These are phyloP conservation scores for Eragrostis nindensis DNA, from an alignment of 176 grass and related monocot genomes.

Conservation along the genomic window DNA sequence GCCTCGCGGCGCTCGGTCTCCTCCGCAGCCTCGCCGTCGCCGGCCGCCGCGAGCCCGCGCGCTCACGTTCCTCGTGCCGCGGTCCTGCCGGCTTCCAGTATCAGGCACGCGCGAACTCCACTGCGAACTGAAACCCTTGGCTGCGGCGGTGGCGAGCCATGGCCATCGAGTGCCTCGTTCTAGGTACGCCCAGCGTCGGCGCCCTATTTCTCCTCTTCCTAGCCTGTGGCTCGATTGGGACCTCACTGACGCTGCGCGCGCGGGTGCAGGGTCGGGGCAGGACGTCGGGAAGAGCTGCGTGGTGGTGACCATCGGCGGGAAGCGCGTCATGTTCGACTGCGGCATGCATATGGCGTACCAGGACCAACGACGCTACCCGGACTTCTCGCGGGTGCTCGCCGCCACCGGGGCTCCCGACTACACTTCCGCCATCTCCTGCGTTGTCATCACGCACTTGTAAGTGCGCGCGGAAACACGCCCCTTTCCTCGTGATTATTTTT, in stretches of 20 bases:
- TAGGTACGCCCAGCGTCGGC: conserved; percentile 48
- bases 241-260: background rate
- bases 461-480: background rate
- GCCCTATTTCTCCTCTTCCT: background rate
- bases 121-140: background rate
- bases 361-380: conserved; percentile 69
- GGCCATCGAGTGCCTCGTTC: conserved; percentile 88
- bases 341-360: conserved; percentile 95
- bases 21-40: too few relatives aligned
- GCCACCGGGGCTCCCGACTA: conserved; percentile 37
- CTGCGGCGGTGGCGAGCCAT: conserved; percentile 31
- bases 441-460: conserved; percentile 95
- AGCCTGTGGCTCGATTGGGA: background rate
- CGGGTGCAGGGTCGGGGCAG: conserved; percentile 70
- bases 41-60: too few relatives aligned
- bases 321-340: conserved; percentile 93
- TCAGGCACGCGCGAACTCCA: too few relatives aligned
- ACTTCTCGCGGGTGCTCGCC: conserved; percentile 64
- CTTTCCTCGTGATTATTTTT: background rate
- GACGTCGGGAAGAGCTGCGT: conserved; percentile 98
- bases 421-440: conserved; percentile 67
- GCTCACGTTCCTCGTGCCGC: too few relatives aligned
- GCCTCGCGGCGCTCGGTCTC: too few relatives aligned
- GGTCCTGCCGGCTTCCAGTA: too few relatives aligned
- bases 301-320: conserved; percentile 71